Conservation (phyloP, 75 land plant genomes). For the Azolla pinnata region DNA sequence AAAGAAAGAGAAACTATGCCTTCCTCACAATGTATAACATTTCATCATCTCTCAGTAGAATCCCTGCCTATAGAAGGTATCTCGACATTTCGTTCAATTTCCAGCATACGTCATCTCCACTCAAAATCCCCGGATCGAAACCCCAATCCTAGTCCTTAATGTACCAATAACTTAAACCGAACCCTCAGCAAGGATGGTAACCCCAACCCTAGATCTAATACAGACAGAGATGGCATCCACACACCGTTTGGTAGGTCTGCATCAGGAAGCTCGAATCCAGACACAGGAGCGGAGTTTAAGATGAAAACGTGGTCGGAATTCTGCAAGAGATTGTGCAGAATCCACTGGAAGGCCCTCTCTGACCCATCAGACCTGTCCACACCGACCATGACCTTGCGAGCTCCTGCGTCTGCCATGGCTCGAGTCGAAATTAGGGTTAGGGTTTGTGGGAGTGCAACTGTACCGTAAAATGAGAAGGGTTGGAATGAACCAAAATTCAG, state of each 20-base stretch:
- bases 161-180: neutral
- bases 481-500: no score
- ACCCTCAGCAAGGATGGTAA: neutral
- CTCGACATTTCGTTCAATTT: neutral
- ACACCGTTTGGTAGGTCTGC: conserved; percentile 28
- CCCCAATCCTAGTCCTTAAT: no score
- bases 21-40: neutral
- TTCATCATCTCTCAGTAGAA: neutral
- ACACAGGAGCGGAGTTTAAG: conserved; percentile 23
- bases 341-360: conserved; percentile 36
- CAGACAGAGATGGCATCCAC: neutral
- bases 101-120: neutral
- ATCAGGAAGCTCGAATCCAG: conserved; percentile 11
- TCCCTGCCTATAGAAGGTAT: neutral
- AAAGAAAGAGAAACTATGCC: neutral
- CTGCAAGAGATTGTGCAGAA: conserved; percentile 20
- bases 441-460: no score
- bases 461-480: no score
- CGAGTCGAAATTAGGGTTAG: no score
- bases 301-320: conserved; percentile 22
- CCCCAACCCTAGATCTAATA: neutral
- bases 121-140: no score
- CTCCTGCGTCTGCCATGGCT: no score
- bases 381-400: conserved; percentile 25
- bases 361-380: conserved; percentile 31